Evolutionary conservation across 805 yeast species (phyloP), one percentile per base, ranked within the genome.

Genomic region (Maudiozyma serrabonitensis): DNA sequence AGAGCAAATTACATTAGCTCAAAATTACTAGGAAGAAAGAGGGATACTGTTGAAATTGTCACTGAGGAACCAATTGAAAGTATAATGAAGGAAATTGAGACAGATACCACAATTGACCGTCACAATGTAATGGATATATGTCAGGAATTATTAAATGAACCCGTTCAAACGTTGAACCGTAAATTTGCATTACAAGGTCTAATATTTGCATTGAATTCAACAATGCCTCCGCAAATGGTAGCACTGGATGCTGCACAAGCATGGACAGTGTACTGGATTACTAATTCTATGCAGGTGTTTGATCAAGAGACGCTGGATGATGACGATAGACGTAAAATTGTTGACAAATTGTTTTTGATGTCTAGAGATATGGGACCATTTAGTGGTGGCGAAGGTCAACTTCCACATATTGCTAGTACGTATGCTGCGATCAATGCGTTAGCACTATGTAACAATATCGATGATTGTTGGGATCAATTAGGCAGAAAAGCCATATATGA

Each of bases 211-310:
- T 66, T 80, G 23, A 56, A 61, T 9, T 60, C 66, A 11, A 68
- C 74, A 16, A 70, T 85, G 26, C 85, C 89, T 0, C 54, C 67
- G 2, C 69, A 64, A 8, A 83, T 75, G 62, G 61, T 65, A 3
- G 75, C 75, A 0, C 70, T 87, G 44, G 97, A 91, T 65, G 93
- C 97, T 0, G 85, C 93, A n/a, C 89, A 84, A 52, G 81, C 95
- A 0, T 93, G 98, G 98, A 69, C 91, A 59, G 51, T 86, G 1
- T 91, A 85, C 62, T 93, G 99, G 99, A 67, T 83, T 6, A 61
- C 77, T 43, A 88, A 87, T 61, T 72, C 82, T 0, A 56, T 74
- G 42, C 56, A 62, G 2, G 48, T 80, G 1, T 53, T 83, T 28
- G 74, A 74, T 1, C 66, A 45, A 1, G 6, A 6, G 2, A 18